phyloP scores from a whole-genome alignment of 1,284 basidiomycete species.

The Trichosporon sp. region DNA sequence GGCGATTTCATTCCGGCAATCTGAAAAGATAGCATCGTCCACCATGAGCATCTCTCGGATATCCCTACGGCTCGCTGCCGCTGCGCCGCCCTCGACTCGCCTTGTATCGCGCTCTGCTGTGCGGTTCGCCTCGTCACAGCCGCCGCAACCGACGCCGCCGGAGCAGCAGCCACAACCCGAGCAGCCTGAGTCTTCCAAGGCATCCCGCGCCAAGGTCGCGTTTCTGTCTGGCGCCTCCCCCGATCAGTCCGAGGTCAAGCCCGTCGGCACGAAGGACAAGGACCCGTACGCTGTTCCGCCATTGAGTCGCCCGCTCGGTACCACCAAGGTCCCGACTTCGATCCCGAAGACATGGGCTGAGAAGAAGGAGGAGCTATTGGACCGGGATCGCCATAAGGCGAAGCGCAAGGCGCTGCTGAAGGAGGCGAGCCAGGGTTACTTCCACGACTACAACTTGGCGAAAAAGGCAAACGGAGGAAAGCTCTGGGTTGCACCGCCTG shows the following conservation, averaged over 20 bases:
- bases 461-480: constrained; percentile 75
- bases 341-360: constrained; percentile 67
- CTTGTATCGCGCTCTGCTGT: too few species aligned
- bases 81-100: not conserved
- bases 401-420: constrained; percentile 81
- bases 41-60: constrained; percentile 5
- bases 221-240: not conserved
- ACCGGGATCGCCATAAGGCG: constrained; percentile 69
- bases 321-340: constrained; percentile 65
- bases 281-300: constrained; percentile 40
- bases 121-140: not conserved
- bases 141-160: not conserved
- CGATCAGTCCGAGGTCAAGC: not conserved
- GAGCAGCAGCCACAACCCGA: not conserved
- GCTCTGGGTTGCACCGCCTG: constrained; percentile 88
- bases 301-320: constrained; percentile 68
- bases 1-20: not conserved
- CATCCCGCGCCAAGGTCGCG: constrained; percentile 4
- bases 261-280: constrained; percentile 2
- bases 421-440: constrained; percentile 85
- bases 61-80: not conserved
- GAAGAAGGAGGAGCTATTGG: constrained; percentile 69
- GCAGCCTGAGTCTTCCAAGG: constrained; percentile 12
- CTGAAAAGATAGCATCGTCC: not conserved
- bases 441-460: constrained; percentile 82